Evolutionary conservation across 129 eudicot species (phyloP), one percentile per base, ranked within the genome.

Genomic region (Saussurea involucrata): DNA sequence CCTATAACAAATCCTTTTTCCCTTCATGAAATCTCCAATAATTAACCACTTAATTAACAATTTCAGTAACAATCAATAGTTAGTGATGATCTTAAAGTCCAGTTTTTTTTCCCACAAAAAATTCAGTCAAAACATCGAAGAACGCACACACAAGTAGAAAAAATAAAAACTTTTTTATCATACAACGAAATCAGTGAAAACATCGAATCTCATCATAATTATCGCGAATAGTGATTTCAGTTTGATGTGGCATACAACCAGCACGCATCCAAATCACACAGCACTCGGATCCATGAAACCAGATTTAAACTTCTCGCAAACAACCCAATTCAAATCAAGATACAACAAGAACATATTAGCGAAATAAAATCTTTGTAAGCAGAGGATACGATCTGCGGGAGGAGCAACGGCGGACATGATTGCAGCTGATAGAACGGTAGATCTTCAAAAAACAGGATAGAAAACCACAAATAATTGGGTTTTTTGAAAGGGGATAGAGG

Each of bases 331-430:
- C 66, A 17, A 74, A 63, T 31, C 70, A 73, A 42, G 40, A 73
- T 42, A 60, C 40, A 61, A 3, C 60, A 27, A 44, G 3, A 76
- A 63, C 25, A 76, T 42, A 78, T 37, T 24, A 33, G 24, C n/a
- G 74, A 9, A 29, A 0, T 4, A 1, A 58, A 49, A 68, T 5
- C 21, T 0, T 5, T 6, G 24, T 36, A 63, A 34, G 13, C 58
- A 36, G 76, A 88, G 88, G 92, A 75, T 86, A 73, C 92, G 88
- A 80, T 87, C 92, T 36, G 90, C 85, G 4, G 84, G 82, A 32
- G 86, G 79, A 75, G 88, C 77, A 84, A 84, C 84, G 70, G 88
- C 57, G 24, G 91, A 86, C 91, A 87, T 87, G 79, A 34, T 4
- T 44, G 11, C 20, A 63, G 18, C 64, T 68, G 63, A 66, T 34